Base-by-base conservation (phyloP, 148 eudicot genomes). In the Mesembryanthemum crystallinum region DNA sequence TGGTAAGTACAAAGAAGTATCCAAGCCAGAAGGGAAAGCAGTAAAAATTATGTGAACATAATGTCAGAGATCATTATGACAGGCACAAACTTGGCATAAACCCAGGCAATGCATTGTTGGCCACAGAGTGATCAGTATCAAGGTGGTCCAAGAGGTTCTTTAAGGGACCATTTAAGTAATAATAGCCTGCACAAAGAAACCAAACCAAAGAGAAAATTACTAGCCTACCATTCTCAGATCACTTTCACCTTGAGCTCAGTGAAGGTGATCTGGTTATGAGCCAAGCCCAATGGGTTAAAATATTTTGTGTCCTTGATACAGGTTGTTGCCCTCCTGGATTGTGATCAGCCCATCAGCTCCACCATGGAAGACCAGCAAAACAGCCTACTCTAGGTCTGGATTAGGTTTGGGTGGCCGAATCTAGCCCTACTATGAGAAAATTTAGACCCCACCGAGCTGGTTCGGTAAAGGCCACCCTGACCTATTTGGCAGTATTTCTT, bases 91-190 rank as follows among this genome's bases (percentile, higher is more conserved):
- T 90, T 90, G 79, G 94, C 94, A 65, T 85, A 90, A 33, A 88
- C 94, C 94, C 97, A 91, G n/a, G n/a, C n/a, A n/a, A n/a, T n/a
- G 97, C 97, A 73, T 91, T 91, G 89, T 91, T 91, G 28, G 93
- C 97, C 73, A 89, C 97, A 30, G 97, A 93, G 86, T 86, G n/a
- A n/a, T n/a, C n/a, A n/a, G n/a, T 85, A 65, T 91, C 96, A 29
- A 91, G 90, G 76, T 92, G 97, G 76, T 92, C 97, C 83, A 92
- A 75, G 28, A 92, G 81, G 79, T 92, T 92, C 86, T 92, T 92
- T 60, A 91, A 81, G 1, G 97, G 97, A 12, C 97, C 97, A 71
- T 91, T 89, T 93, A 89, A 3, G 97, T 91, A 7, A 91, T 93
- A 57, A 91, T 91, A 28, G 97, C 97, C 75, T 91, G 97, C 18